A percentile compares a stretch with the other conserved stretches of the same genome.
These are phyloP conservation scores for Cytospora mali DNA, from an alignment of 2,329 filamentous ascomycete genomes.

Conservation along the genomic window DNA sequence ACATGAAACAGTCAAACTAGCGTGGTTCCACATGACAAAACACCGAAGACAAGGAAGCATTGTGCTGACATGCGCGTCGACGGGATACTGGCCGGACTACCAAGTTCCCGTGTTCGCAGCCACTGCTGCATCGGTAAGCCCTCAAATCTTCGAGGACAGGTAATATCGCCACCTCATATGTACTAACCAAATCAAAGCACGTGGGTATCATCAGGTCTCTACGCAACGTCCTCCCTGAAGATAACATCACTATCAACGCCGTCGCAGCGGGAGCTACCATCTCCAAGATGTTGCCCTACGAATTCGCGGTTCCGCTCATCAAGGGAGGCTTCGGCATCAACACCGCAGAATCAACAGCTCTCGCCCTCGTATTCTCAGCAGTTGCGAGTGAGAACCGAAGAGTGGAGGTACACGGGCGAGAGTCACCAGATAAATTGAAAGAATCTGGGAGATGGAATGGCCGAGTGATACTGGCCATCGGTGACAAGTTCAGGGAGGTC, in stretches of 20 bases:
- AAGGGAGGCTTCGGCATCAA: conserved; percentile 38
- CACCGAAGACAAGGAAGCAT: background rate
- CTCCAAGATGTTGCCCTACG: conserved; percentile 35
- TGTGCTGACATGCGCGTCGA: background rate
- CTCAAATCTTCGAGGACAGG: background rate
- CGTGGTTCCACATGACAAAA: background rate
- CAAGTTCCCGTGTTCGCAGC: background rate
- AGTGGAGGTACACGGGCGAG: conserved; percentile 42
- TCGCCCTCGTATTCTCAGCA: conserved; percentile 42
- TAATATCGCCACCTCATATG: background rate
- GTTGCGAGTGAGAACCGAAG: conserved; percentile 36
- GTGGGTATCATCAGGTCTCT: conserved; percentile 35
- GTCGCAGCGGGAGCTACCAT: conserved; percentile 42
- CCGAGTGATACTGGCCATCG: conserved; percentile 39
- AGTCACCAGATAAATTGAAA: conserved; percentile 28
- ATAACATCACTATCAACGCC: conserved; percentile 42
- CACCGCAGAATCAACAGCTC: conserved; percentile 37
- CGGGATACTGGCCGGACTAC: background rate
- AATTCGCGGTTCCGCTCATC: conserved; percentile 38
- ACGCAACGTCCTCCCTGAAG: conserved; percentile 31
- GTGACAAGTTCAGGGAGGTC: conserved; percentile 40
- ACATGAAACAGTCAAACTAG: background rate
- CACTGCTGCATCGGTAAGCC: background rate
- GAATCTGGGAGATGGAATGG: conserved; percentile 38
- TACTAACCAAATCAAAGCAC: conserved; percentile 1